A percentile compares a stretch with the other conserved stretches of the same genome.
Evolutionary conservation across 2,329 filamentous ascomycete genomes (phyloP).

Genomic region (Cordyceps javanica): DNA sequence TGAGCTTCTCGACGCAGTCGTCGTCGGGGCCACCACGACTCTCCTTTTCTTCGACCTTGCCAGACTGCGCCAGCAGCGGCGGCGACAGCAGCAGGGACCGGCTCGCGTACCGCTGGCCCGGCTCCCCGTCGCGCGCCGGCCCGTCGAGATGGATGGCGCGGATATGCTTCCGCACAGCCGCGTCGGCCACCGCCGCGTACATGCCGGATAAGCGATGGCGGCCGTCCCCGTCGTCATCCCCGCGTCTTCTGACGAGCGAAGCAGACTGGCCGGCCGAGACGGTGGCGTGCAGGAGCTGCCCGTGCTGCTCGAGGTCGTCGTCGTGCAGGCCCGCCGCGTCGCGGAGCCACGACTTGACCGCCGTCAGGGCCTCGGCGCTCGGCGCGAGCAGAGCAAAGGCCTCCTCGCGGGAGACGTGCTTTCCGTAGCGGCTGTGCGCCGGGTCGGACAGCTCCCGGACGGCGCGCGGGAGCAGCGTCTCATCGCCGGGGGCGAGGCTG

Average conservation of each 20-base stretch:
- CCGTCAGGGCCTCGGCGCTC: constrained; percentile 28
- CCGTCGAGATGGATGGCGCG: background rate
- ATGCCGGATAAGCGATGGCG: background rate
- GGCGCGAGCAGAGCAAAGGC: constrained; percentile 44
- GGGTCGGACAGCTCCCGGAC: constrained; percentile 45
- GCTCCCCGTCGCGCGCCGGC: background rate
- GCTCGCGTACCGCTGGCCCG: background rate
- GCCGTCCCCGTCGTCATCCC: background rate
- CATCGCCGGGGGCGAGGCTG: constrained; percentile 22
- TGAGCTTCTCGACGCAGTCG: constrained; percentile 32
- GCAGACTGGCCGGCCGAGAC: constrained; percentile 36
- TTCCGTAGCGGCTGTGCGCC: constrained; percentile 38
- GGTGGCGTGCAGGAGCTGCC: constrained; percentile 36
- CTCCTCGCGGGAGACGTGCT: constrained; percentile 41
- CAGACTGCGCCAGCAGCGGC: too few relatives aligned
- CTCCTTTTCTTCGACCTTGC: too few relatives aligned
- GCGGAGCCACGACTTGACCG: constrained; percentile 40
- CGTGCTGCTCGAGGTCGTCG: constrained; percentile 28
- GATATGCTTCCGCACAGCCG: background rate
- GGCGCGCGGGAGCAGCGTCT: constrained; percentile 32
- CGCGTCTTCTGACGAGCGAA: constrained; percentile 38
- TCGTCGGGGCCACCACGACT: too few relatives aligned
- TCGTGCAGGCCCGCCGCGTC: constrained; percentile 30
- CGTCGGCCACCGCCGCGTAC: background rate
- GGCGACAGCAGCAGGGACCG: too few relatives aligned